Base-by-base conservation (phyloP, 2,329 filamentous ascomycete genomes). In the Paecilomyces dactylethromorphus region DNA sequence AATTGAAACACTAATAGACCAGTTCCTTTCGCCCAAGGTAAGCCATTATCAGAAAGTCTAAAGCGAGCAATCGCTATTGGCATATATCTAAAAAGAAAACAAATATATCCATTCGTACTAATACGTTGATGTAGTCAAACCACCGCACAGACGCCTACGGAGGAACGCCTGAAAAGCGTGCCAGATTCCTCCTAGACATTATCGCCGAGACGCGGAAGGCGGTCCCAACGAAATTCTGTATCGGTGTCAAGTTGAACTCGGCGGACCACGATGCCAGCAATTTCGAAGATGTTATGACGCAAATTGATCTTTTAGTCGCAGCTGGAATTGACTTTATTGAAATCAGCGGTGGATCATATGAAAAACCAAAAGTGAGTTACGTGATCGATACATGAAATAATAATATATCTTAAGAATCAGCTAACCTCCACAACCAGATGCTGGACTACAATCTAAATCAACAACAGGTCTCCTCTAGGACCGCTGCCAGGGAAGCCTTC, bases 281-380 rank as follows among this genome's bases (percentile, higher is more conserved):
- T n/a, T 70, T 71, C 21, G 70, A 79, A 10, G 84, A 83, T 2
- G 81, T 77, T n/a, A 68, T 87, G 7, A 78, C 81, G 64, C 85
- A 89, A 65, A 72, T 87, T 2, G 2, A 78, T 79, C n/a, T 80
- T 76, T 1, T 71, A 24, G 58, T 65, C n/a, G 69, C 65, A 22
- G 64, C 65, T 22, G 66, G 68, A 3, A 69, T 89, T 0, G 87
- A 89, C 69, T 88, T 88, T 64, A 71, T 89, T 0, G 86, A 90
- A 69, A 79, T 89, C 26, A 84, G 80, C 13, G 87, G 87, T 1
- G 87, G 87, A 0, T 81, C 72, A 0, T 85, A 81, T 61, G 81
- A 85, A 64, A 71, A 84, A 58, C 78, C 83, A 0, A 65, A 62
- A 55, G 81, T 83, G 65, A 11, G 55, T n/a, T 11, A 6, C 24